Evolutionary conservation across 108 stramenopile species (phyloP).

Genomic region (Ochromonas danica): DNA sequence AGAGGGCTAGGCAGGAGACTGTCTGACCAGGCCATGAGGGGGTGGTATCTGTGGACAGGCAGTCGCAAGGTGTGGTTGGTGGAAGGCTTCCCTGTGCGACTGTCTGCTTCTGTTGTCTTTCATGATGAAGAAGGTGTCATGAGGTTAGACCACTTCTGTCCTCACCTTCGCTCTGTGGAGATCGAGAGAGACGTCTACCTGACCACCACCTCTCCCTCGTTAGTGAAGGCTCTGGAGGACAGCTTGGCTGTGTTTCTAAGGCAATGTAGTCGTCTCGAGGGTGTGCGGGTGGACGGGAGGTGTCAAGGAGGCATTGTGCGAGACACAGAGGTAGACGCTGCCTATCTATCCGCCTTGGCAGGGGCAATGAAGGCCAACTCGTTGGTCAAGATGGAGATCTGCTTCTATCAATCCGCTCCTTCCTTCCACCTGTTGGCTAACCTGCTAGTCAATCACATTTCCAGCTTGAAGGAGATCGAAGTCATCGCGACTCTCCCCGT

Average conservation of each 20-base stretch:
- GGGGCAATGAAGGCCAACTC: constrained; percentile 13
- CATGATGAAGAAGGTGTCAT: constrained; percentile 15
- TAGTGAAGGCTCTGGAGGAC: constrained; percentile 13
- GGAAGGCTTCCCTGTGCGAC: constrained; percentile 12
- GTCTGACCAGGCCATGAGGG: constrained; percentile 12
- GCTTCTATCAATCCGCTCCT: constrained; percentile 9
- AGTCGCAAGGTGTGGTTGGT: constrained; percentile 13
- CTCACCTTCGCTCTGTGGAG: constrained; percentile 13
- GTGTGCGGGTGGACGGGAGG: constrained; percentile 12
- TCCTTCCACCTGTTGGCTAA: constrained; percentile 14
- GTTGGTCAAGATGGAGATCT: constrained; percentile 15
- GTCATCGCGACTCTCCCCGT: constrained; percentile 12
- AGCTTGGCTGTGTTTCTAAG: constrained; percentile 15
- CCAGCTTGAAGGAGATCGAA: constrained; percentile 14
- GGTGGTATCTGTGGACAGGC: constrained; percentile 13
- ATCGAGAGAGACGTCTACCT: constrained; percentile 14
- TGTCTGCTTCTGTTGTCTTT: constrained; percentile 15
- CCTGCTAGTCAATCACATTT: constrained; percentile 15
- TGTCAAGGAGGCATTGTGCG: constrained; percentile 13
- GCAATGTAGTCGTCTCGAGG: constrained; percentile 13
- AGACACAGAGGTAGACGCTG: constrained; percentile 13
- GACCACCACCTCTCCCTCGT: constrained; percentile 12
- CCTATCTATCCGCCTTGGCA: constrained; percentile 13
- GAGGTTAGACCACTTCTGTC: constrained; percentile 14
- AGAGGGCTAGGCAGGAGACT: constrained; percentile 13